Evolutionary conservation across 164 flowering plant species (phyloP), one percentile per base, ranked within the genome.

Genomic region (Sedum album): DNA sequence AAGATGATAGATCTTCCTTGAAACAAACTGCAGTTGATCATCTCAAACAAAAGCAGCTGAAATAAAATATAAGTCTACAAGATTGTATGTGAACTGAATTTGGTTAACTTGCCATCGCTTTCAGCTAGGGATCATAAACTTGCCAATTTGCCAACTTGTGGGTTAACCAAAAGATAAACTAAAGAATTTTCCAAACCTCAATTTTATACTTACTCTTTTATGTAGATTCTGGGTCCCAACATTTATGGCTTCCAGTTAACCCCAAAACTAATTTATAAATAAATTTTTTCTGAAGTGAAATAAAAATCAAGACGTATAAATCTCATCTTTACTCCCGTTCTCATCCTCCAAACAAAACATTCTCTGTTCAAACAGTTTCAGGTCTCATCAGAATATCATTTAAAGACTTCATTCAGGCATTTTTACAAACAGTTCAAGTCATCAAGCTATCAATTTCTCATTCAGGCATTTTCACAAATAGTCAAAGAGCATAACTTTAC

Each of bases 181-280:
- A 61, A 60, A 41, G 70, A 69, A 21, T 55, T 55, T 55, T 55
- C 60, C 31, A 55, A 55, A 55, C 30, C 31, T 6, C 30, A 30
- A 23, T 55, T 25, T 23, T 55, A 13, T 39, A 39, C 1, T 39
- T 23, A 55, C 25, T 55, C 30, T 55, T 31, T 0, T 55, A 25
- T 31, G 25, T 23, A 26, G 60, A 55, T 55, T 55, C 30, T 21
- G 25, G 81, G 46, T 71, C 83, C 78, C 69, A 39, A 21, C 31
- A 65, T 31, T 66, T 70, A 75, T 78, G 79, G 77, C 33, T 76
- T 73, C 79, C 83, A 82, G 84, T 36, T 73, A 42, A 65, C 73
- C 42, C 71, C 55, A 60, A 60, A 35, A n/a, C n/a, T n/a, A 65
- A 39, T 39, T 14, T 39, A 39, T 8, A 39, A 39, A 39, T 5